Percentiles rank a stretch among this genome's conserved stretches.
Conservation (phyloP, 2,329 filamentous ascomycete species). For the Paraphaeosphaeria minitans region DNA sequence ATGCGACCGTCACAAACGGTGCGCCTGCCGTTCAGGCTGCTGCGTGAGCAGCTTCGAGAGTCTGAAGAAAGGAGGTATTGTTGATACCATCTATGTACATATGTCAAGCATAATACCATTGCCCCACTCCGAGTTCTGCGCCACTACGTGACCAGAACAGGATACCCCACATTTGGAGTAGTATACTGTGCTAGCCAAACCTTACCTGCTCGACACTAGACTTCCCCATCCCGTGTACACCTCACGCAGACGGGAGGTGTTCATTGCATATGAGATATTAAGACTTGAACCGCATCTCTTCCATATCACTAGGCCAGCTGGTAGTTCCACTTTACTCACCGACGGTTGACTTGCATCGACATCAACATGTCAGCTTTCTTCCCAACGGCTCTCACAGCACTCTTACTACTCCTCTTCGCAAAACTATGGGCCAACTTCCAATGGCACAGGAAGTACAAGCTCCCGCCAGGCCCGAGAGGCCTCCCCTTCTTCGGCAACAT, state of each 20-base stretch:
- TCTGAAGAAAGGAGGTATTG: no score
- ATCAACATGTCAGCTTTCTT: conserved; percentile 14
- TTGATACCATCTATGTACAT: conserved; percentile 1
- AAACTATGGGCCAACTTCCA: conserved; percentile 3
- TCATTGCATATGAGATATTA: neutral
- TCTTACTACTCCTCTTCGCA: conserved; percentile 3
- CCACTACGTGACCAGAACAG: neutral
- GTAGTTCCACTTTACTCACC: no score
- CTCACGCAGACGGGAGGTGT: conserved; percentile 21
- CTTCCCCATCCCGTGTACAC: neutral
- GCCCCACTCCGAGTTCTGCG: conserved; percentile 1
- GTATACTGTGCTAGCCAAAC: neutral
- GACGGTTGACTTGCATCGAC: no score
- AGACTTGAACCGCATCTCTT: neutral
- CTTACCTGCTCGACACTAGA: neutral
- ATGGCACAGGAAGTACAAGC: conserved; percentile 15
- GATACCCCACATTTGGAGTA: conserved; percentile 7
- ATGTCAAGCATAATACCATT: neutral
- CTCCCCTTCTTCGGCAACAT: conserved; percentile 23
- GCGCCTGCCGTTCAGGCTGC: neutral
- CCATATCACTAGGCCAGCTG: neutral
- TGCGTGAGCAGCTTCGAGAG: neutral
- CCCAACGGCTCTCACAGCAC: neutral
- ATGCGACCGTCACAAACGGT: conserved; percentile 17
- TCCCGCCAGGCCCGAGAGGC: conserved; percentile 16